Conservation (phyloP, 2,329 filamentous ascomycete species). For the Zymoseptoria pseudotritici region DNA sequence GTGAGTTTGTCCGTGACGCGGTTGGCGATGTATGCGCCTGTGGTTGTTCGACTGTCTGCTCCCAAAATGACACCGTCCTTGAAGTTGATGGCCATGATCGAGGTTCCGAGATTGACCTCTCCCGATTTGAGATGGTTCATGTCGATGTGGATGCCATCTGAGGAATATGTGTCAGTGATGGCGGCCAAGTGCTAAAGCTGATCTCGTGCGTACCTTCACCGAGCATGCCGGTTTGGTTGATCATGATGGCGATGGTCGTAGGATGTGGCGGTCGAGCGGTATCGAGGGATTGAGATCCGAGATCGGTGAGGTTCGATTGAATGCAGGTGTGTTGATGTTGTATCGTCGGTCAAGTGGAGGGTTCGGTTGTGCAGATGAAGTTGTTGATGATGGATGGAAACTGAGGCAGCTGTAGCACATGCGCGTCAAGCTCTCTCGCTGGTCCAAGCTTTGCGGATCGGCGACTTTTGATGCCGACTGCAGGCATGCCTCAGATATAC, state of each 20-base stretch:
- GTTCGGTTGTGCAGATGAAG: not conserved
- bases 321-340: not conserved
- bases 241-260: conserved; percentile 21
- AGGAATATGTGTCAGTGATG: conserved; percentile 7
- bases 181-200: not conserved
- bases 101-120: conserved; percentile 97
- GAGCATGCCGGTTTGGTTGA: conserved; percentile 34
- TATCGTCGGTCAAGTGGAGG: not conserved
- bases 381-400: not conserved
- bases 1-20: conserved; percentile 99
- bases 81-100: conserved; percentile 99
- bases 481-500: too few relatives aligned
- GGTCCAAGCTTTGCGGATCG: conserved; percentile 4
- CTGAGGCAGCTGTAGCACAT: conserved; percentile 10
- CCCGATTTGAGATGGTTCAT: conserved; percentile 99
- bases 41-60: conserved; percentile 94
- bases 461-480: not conserved
- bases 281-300: not conserved
- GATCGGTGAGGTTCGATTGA: not conserved
- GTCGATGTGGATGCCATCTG: conserved; percentile 98
- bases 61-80: conserved; percentile 97
- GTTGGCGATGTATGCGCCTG: conserved; percentile 96
- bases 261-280: not conserved
- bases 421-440: conserved; percentile 14
- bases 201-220: conserved; percentile 30